These are phyloP conservation scores for Emericellopsis terricola DNA, from an alignment of 495 filamentous ascomycete species.

Conservation along the genomic window DNA sequence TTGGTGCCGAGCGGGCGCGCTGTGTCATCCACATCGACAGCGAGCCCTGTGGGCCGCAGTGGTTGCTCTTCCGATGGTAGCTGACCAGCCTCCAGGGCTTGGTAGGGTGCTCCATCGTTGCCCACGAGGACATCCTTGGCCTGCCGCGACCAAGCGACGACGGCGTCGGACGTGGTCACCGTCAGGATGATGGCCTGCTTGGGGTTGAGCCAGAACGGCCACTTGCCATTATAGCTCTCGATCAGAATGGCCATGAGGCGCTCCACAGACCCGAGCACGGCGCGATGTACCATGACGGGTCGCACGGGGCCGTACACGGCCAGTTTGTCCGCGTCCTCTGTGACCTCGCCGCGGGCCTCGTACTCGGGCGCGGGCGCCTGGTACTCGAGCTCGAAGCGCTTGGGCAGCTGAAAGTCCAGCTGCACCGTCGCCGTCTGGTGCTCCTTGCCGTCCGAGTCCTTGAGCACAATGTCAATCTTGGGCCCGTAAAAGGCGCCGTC, in stretches of 20 bases:
- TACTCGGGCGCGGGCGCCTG: constrained; percentile 54
- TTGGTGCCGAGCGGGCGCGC: constrained; percentile 46
- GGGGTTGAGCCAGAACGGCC: constrained; percentile 87
- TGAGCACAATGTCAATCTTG: constrained; percentile 82
- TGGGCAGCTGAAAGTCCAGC: constrained; percentile 83
- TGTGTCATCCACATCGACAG: constrained; percentile 56
- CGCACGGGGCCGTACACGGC: constrained; percentile 34
- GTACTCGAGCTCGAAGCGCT: constrained; percentile 64
- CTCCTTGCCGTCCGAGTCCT: constrained; percentile 69
- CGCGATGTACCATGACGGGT: constrained; percentile 78
- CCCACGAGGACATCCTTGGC: constrained; percentile 27
- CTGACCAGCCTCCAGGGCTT: constrained; percentile 5
- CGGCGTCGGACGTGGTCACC: constrained; percentile 42
- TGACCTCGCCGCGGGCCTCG: constrained; percentile 35
- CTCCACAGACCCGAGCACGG: constrained; percentile 74
- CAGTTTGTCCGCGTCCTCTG: constrained; percentile 21
- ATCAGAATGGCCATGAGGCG: constrained; percentile 75
- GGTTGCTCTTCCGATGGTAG: constrained; percentile 18
- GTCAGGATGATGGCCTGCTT: constrained; percentile 65
- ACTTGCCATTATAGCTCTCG: constrained; percentile 64
- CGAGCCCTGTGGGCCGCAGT: constrained; percentile 31
- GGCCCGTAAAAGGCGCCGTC: constrained; percentile 93
- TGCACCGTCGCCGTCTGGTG: constrained; percentile 89
- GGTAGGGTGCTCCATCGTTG: constrained; percentile 2
- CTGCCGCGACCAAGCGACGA: constrained; percentile 37